Conservation (phyloP, 306 rosid species). For the Oemleria cerasiformis region DNA sequence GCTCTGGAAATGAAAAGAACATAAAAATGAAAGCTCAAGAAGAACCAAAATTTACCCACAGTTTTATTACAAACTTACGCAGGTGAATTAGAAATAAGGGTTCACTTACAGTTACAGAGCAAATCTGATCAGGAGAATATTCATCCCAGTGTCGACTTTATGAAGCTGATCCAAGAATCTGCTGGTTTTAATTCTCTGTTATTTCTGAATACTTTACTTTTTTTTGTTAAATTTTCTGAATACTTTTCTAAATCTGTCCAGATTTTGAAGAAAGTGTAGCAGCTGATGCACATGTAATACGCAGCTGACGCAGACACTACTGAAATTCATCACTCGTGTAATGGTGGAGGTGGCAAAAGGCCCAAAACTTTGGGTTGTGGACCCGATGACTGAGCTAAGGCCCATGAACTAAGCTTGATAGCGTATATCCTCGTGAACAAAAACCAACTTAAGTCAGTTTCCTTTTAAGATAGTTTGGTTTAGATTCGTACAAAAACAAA, state of each 20-base stretch:
- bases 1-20: not conserved
- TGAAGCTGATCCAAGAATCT: conserved; percentile 19
- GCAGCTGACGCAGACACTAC: not conserved
- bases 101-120: not conserved
- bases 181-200: not conserved
- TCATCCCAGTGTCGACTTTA: not conserved
- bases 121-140: not conserved
- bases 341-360: not conserved
- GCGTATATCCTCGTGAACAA: no score
- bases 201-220: not conserved
- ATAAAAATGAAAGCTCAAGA: not conserved
- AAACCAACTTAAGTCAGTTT: no score
- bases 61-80: not conserved
- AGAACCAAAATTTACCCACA: not conserved
- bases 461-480: no score
- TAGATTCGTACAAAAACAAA: no score
- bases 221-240: not conserved
- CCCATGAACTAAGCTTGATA: not conserved
- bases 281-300: conserved; percentile 9
- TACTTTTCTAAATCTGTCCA: not conserved
- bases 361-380: not conserved
- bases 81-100: conserved; percentile 1
- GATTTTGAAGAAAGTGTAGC: not conserved
- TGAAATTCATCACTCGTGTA: not conserved
- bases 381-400: not conserved